Conservation (phyloP, 148 eudicot genomes). For the Vaccinium darrowii region DNA sequence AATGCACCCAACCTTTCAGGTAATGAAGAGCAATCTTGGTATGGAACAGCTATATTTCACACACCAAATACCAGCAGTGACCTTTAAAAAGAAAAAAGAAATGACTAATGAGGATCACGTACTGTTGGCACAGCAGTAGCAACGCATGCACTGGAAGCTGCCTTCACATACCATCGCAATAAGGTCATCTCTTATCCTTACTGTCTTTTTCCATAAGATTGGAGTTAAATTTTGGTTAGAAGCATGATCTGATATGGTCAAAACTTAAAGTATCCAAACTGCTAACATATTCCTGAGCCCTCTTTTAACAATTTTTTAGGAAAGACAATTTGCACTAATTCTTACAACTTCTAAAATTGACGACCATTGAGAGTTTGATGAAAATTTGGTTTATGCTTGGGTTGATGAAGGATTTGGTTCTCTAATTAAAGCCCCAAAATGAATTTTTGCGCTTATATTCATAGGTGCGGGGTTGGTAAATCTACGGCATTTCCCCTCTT, state of each 20-base stretch:
- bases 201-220: neutral
- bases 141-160: conserved; percentile 64
- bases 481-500: neutral
- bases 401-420: neutral
- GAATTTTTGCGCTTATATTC: neutral
- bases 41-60: neutral
- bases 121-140: conserved; percentile 73
- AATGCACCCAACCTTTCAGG: neutral
- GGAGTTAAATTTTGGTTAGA: neutral
- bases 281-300: neutral
- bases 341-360: neutral
- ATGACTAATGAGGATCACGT: conserved; percentile 6
- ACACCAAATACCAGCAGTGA: neutral
- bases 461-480: neutral
- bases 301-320: neutral
- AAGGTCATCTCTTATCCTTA: neutral
- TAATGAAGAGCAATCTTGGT: neutral
- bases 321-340: neutral
- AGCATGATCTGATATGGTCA: neutral
- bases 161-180: conserved; percentile 29
- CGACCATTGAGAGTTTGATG: neutral
- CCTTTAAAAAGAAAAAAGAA: neutral
- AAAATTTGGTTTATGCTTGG: neutral
- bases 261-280: neutral
- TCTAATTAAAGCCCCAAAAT: neutral